These are phyloP conservation scores for Alternaria ethzedia DNA, from an alignment of 2,329 filamentous ascomycete genomes.

Conservation along the genomic window DNA sequence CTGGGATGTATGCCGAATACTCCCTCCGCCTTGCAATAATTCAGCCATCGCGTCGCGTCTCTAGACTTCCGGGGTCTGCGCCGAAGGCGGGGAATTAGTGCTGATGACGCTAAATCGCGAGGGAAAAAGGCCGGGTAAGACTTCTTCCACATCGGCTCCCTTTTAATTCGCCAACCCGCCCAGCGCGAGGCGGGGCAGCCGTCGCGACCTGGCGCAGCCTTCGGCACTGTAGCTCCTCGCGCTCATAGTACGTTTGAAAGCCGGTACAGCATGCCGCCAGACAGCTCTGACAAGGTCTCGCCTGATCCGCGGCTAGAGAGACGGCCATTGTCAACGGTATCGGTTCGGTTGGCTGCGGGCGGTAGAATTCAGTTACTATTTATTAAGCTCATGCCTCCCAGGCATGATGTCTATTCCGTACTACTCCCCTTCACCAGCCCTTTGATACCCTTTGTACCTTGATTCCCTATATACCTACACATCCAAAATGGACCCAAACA, in stretches of 20 bases:
- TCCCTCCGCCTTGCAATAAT: constrained; percentile 1
- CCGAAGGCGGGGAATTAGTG: constrained; percentile 33
- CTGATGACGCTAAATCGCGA: neutral
- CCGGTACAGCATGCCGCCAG: constrained; percentile 27
- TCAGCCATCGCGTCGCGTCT: constrained; percentile 17
- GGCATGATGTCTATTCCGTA: neutral
- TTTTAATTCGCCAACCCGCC: constrained; percentile 64
- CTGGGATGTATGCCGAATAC: neutral
- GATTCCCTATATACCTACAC: neutral
- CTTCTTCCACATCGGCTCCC: constrained; percentile 27
- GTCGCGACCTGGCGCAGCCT: constrained; percentile 13
- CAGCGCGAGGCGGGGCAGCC: constrained; percentile 28
- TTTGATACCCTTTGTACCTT: neutral
- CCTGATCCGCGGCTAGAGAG: constrained; percentile 31
- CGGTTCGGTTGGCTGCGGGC: constrained; percentile 23
- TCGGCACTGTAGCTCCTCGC: constrained; percentile 27
- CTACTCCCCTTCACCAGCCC: neutral
- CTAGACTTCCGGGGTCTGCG: constrained; percentile 15
- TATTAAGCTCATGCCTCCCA: constrained; percentile 24
- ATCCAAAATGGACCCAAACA: constrained; percentile 22
- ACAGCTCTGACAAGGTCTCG: constrained; percentile 14
- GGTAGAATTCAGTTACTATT: constrained; percentile 12
- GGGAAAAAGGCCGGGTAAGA: constrained; percentile 33
- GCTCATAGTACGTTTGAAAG: constrained; percentile 13
- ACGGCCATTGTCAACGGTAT: constrained; percentile 29